Conservation (phyloP, 345 rosid genomes). For the Chamaenerion angustifolium region DNA sequence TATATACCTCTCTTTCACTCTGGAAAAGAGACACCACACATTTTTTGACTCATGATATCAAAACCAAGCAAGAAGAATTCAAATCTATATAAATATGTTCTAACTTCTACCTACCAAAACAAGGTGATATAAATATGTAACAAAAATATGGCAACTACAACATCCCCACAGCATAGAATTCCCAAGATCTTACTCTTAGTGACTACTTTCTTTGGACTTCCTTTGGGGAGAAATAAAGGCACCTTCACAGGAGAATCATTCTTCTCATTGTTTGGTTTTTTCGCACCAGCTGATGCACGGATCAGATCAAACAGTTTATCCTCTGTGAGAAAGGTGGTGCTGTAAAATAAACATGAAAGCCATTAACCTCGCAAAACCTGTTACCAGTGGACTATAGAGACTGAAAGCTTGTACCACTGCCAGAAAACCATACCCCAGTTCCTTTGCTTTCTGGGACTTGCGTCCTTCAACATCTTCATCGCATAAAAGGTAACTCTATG, state of each 20-base stretch:
- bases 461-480: slow-evolving; percentile 93
- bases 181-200: slow-evolving; percentile 32
- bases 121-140: not conserved
- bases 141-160: not conserved
- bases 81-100: not conserved
- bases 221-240: slow-evolving; percentile 27
- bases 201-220: slow-evolving; percentile 46
- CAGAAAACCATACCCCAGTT: slow-evolving; percentile 56
- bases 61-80: too few relatives aligned
- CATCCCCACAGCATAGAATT: slow-evolving; percentile 3
- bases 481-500: slow-evolving; percentile 88
- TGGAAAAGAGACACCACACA: too few relatives aligned
- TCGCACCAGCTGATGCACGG: slow-evolving; percentile 46
- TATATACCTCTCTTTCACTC: too few relatives aligned
- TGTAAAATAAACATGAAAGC: slow-evolving; percentile 18
- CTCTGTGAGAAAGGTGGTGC: slow-evolving; percentile 73
- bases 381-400: slow-evolving; percentile 5
- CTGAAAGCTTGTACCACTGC: slow-evolving; percentile 5
- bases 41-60: too few relatives aligned
- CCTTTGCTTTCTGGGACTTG: slow-evolving; percentile 84
- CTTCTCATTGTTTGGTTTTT: slow-evolving; percentile 23
- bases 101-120: not conserved
- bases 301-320: slow-evolving; percentile 83
- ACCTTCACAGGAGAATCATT: slow-evolving; percentile 26
- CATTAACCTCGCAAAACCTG: slow-evolving; percentile 8